These are phyloP conservation scores for Trichocomaceae sp. DNA, from an alignment of 2,329 filamentous ascomycete species.

Conservation along the genomic window DNA sequence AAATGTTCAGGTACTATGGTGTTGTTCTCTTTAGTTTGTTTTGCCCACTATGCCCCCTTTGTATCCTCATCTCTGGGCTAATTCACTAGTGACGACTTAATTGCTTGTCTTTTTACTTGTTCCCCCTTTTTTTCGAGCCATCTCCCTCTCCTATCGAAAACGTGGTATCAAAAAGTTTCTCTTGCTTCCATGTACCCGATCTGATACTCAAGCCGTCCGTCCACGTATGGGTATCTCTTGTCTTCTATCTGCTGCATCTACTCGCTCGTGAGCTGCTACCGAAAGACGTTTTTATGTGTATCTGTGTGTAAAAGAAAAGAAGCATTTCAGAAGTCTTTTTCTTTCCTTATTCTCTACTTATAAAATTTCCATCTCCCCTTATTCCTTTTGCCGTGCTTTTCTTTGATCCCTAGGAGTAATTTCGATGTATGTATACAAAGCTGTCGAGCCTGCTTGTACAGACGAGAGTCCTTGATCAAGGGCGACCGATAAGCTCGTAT, in stretches of 20 bases:
- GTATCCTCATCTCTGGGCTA: slow-evolving; percentile 1
- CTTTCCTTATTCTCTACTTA: background rate
- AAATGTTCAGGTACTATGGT: slow-evolving; percentile 11
- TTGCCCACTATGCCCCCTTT: background rate
- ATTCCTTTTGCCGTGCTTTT: background rate
- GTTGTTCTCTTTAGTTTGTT: slow-evolving; percentile 4
- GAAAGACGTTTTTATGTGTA: slow-evolving; percentile 2
- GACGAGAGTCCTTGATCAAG: no score
- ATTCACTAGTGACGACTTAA: slow-evolving; percentile 6
- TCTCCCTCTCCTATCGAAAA: slow-evolving; percentile 6
- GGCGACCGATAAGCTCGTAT: no score
- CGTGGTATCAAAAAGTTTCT: slow-evolving; percentile 1
- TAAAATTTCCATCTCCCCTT: background rate
- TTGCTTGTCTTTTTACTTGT: background rate
- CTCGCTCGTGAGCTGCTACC: background rate
- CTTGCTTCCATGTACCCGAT: background rate
- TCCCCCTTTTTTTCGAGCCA: background rate
- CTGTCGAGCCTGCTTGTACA: no score
- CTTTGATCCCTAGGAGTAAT: background rate
- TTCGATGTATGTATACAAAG: background rate
- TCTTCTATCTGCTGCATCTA: slow-evolving; percentile 5
- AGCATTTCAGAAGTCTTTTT: background rate
- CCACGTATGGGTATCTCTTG: background rate
- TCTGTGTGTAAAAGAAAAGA: slow-evolving; percentile 1
- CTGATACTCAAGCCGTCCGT: background rate